Base-by-base conservation (phyloP, 352 stramenopile genomes). In the Phytophthora parvispora region DNA sequence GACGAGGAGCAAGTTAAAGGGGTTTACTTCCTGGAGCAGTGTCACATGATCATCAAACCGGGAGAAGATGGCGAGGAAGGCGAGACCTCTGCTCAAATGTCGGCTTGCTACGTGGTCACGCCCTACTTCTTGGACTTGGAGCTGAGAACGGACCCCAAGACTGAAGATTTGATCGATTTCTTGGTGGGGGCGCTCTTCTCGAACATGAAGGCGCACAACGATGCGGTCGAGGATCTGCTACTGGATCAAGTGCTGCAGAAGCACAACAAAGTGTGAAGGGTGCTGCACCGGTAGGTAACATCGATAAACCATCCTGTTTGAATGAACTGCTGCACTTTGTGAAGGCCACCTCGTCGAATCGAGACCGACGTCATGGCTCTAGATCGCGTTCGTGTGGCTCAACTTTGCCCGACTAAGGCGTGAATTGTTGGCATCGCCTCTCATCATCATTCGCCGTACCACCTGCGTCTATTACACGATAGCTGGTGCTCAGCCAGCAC, bases 41-140 rank as follows among this genome's bases (percentile, higher is more conserved):
- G 75, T 12, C 85, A 85, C 69, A 75, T 91, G 45, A 29, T 89
- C 42, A 55, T 87, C 31, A 73, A 77, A 42, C 72, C 61, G 31
- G 58, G 31, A 53, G 13, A 69, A 48, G 22, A 72, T 43, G 40
- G 25, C 50, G 18, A 42, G 48, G 2, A 42, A 65, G 31, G 36
- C 67, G 32, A 60, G 55, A 29, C 36, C 13, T 78, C 52, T 40
- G 63, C 77, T 31, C 64, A 84, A n/a, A 63, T 90, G 57, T 74
- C 84, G 36, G 78, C 67, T 49, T 81, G 72, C 62, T 72, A 75
- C 43, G 67, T 83, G 34, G 77, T 74, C 59, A 84, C 74, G 7
- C 77, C 77, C 25, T 70, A 81, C 31, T 72, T 79, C 5, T 75
- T 60, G 15, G 49, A 75, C 53, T 32, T 64, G 10, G 55, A 25